phyloP scores from a whole-genome alignment of 345 rosid genomes.

The Hirschfeldia incana region DNA sequence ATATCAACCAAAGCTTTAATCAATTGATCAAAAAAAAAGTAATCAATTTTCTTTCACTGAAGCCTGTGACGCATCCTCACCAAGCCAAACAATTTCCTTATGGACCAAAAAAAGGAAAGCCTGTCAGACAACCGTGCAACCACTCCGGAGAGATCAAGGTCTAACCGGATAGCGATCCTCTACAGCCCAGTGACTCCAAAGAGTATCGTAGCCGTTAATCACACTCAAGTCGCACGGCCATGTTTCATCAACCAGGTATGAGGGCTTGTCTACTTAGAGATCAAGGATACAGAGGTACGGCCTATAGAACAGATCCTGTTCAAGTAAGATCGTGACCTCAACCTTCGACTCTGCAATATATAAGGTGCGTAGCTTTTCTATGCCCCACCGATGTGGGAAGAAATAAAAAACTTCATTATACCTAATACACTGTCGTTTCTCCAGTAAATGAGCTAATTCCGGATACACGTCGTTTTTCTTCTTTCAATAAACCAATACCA shows the following conservation, averaged over 20 bases:
- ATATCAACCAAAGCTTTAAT: no score
- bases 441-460: background rate
- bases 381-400: background rate
- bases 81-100: no score
- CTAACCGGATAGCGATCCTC: background rate
- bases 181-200: background rate
- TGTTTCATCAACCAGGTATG: background rate
- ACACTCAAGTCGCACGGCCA: background rate
- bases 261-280: background rate
- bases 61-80: no score
- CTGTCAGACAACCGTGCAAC: conserved; percentile 30
- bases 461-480: background rate
- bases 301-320: background rate
- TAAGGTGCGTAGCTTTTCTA: background rate
- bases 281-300: background rate
- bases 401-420: background rate
- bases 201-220: background rate
- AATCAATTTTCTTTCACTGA: no score
- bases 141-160: background rate
- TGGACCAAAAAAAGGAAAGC: background rate
- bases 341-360: background rate
- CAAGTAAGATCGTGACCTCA: background rate
- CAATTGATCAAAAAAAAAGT: no score
- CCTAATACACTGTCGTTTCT: background rate
- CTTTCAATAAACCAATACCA: background rate